A percentile compares a stretch with the other conserved stretches of the same genome.
phyloP scores from a whole-genome alignment of 192 early-diverging fungal genomes.

The Entomortierella beljakovae region DNA sequence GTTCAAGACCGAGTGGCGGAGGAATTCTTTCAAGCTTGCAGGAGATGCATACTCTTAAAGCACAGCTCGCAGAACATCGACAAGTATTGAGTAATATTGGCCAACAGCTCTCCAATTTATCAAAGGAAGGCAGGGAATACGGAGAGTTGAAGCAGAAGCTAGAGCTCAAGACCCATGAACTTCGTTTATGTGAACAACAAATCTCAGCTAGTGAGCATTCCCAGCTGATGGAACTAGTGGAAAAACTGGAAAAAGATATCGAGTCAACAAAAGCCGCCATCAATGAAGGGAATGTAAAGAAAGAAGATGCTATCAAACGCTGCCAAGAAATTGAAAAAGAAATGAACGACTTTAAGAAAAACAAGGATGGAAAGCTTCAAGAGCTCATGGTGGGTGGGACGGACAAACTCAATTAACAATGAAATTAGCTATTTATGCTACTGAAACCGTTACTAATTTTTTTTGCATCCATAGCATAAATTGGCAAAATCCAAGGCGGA shows the following conservation, averaged over 20 bases:
- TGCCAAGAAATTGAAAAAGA: conserved; percentile 80
- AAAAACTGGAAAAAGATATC: conserved; percentile 66
- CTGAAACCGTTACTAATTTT: not conserved
- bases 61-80: conserved; percentile 61
- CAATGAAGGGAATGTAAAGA: conserved; percentile 56
- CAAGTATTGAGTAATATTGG: conserved; percentile 64
- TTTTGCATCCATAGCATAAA: conserved; percentile 63
- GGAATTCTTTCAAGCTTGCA: conserved; percentile 85
- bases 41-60: conserved; percentile 71
- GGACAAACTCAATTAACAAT: not conserved
- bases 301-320: conserved; percentile 62
- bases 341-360: conserved; percentile 89
- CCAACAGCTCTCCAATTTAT: conserved; percentile 63
- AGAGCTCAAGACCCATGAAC: conserved; percentile 85
- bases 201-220: conserved; percentile 74
- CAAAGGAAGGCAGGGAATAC: conserved; percentile 67
- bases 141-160: conserved; percentile 69
- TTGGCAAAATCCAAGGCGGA: conserved; percentile 73
- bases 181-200: conserved; percentile 78
- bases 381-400: conserved; percentile 70
- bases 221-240: conserved; percentile 66
- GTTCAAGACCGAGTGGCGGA: conserved; percentile 77
- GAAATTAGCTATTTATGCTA: not conserved
- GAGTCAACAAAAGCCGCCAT: conserved; percentile 57
- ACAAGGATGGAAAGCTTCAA: conserved; percentile 91